phyloP scores from a whole-genome alignment of 2,329 filamentous ascomycete genomes.

The Hypoxylon sp. region DNA sequence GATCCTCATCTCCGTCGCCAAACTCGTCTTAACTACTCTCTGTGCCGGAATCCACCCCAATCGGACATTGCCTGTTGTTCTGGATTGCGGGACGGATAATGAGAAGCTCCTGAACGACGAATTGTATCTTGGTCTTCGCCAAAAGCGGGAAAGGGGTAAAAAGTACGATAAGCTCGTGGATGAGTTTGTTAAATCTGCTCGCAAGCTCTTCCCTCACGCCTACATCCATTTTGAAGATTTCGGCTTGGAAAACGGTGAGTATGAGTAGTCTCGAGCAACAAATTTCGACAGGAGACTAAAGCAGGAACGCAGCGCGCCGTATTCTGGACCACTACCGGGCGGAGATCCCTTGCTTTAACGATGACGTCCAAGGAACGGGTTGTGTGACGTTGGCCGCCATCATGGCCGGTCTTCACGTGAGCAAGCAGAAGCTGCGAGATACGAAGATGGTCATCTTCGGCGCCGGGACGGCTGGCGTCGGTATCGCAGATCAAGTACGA shows the following conservation, averaged over 20 bases:
- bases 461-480: constrained; percentile 80
- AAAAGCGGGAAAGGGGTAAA: constrained; percentile 72
- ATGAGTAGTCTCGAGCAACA: constrained; percentile 13
- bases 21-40: constrained; percentile 81
- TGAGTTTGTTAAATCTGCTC: constrained; percentile 72
- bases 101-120: constrained; percentile 76
- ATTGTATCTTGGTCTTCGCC: constrained; percentile 78
- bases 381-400: constrained; percentile 87
- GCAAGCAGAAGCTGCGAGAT: constrained; percentile 70
- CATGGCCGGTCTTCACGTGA: constrained; percentile 76
- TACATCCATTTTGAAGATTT: constrained; percentile 94
- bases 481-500: constrained; percentile 84
- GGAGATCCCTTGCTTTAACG: constrained; percentile 85
- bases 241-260: constrained; percentile 72
- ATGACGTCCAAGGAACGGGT: constrained; percentile 89
- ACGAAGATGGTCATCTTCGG: constrained; percentile 79
- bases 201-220: constrained; percentile 76
- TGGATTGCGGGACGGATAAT: constrained; percentile 89
- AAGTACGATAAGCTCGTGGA: constrained; percentile 81
- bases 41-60: constrained; percentile 88
- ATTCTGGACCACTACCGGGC: constrained; percentile 79
- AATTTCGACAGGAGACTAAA: neutral
- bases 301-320: constrained; percentile 54
- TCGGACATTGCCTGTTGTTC: constrained; percentile 78
- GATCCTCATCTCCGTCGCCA: constrained; percentile 84